Evolutionary conservation across 129 eudicot genomes (phyloP), one percentile per base, ranked within the genome.

Genomic region (Chrysanthemum lavandulifolium): DNA sequence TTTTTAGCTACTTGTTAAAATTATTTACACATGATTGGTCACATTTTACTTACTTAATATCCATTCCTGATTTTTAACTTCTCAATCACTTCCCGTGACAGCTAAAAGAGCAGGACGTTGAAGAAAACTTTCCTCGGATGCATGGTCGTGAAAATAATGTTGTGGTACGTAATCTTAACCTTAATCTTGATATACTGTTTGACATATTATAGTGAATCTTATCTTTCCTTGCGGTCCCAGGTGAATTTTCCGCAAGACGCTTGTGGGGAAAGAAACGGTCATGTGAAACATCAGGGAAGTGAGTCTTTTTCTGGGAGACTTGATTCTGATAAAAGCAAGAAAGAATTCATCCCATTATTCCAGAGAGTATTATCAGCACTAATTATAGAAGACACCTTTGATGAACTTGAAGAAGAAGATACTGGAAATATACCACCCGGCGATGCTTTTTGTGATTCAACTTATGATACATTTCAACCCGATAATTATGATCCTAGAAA

Each of bases 311-410:
- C 57, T 67, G 89, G 84, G 49, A 79, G 67, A 69, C 71, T 78
- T 7, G 89, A 86, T 36, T 69, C 86, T 10, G 91, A 84, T 51
- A 82, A 78, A 72, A 68, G 78, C 69, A 56, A 48, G 43, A 84
- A 80, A 69, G 71, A 62, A 53, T 76, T 69, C 55, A 79, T 82
- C 18, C 94, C 97, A 55, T 80, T 92, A 61, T 85, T 86, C 74
- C 96, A 92, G 74, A 88, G 97, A 81, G 89, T 92, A 45, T 82
- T 92, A 74, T 88, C 97, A 71, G 97, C 97, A 73, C 86, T 92
- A 21, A 89, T 92, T 69, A 45, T 80, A 19, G 97, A 92, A 56
- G 96, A 91, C 61, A 84, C 85, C 69, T 74, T 82, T 66, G 96
- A 91, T 82, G 97, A 86, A 68, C 80, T 52, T 51, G 73, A 74